A percentile compares a stretch with the other conserved stretches of the same genome.
phyloP scores from a whole-genome alignment of 257 asterid genomes.

The Salvia hispanica region DNA sequence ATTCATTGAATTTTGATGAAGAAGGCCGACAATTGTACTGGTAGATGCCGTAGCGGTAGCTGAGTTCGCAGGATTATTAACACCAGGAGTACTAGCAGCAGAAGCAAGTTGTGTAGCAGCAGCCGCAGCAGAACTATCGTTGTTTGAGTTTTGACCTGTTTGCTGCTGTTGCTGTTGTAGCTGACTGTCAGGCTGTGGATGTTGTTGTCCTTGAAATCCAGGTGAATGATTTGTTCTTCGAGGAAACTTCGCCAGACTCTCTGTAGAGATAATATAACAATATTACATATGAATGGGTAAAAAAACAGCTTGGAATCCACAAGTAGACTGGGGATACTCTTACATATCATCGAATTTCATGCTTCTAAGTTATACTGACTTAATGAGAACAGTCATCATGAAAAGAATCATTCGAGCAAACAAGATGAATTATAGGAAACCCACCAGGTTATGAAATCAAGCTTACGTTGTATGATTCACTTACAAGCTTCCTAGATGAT shows the following conservation, averaged over 20 bases:
- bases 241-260: constrained; percentile 92
- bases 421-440: constrained; percentile 2
- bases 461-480: background rate
- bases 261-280: constrained; percentile 45
- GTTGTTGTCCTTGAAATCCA: constrained; percentile 59
- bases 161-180: constrained; percentile 58
- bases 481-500: background rate
- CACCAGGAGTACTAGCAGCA: constrained; percentile 51
- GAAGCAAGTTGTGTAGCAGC: constrained; percentile 54
- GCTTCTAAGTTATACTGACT: constrained; percentile 3
- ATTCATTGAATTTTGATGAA: constrained; percentile 88
- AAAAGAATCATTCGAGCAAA: background rate
- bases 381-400: background rate
- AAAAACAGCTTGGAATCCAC: background rate
- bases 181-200: constrained; percentile 64
- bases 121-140: constrained; percentile 52
- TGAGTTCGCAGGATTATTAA: constrained; percentile 48
- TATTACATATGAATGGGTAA: background rate
- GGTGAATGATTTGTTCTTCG: constrained; percentile 63
- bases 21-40: constrained; percentile 58
- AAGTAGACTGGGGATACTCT: background rate
- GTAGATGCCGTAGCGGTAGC: constrained; percentile 53
- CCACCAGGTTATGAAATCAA: background rate
- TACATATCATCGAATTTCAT: background rate
- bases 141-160: constrained; percentile 56